phyloP scores from a whole-genome alignment of 1,284 basidiomycete genomes.

The Cryptococcus hybrid region DNA sequence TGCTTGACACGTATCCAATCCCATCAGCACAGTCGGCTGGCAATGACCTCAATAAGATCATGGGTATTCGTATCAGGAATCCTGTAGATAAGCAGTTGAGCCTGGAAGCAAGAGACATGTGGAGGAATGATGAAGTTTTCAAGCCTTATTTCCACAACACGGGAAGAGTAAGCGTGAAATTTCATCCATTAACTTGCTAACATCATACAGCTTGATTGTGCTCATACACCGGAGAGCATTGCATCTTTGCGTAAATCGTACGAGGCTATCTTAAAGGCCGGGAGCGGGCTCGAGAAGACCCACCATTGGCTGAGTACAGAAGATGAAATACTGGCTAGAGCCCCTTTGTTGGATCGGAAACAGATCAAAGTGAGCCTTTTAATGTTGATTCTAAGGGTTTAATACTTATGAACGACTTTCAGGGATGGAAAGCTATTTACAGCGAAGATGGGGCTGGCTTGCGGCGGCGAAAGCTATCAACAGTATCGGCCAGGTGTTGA shows the following conservation, averaged over 20 bases:
- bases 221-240: background rate
- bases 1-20: conserved; percentile 40
- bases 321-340: conserved; percentile 25
- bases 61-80: conserved; percentile 16
- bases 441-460: conserved; percentile 41
- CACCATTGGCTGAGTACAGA: conserved; percentile 1
- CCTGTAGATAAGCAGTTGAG: conserved; percentile 7
- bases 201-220: conserved; percentile 1
- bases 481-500: conserved; percentile 36
- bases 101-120: conserved; percentile 28
- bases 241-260: conserved; percentile 1
- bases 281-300: too few relatives aligned
- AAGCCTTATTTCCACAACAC: conserved; percentile 35
- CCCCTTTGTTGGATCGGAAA: conserved; percentile 19
- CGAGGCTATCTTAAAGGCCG: too few relatives aligned
- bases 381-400: conserved; percentile 9
- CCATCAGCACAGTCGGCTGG: conserved; percentile 42
- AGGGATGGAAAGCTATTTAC: conserved; percentile 40
- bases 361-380: conserved; percentile 19
- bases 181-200: background rate
- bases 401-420: background rate
- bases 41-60: conserved; percentile 46
- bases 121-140: conserved; percentile 41
- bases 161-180: conserved; percentile 24
- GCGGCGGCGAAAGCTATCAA: conserved; percentile 43